Evolutionary conservation across 495 filamentous ascomycete species (phyloP), one percentile per base, ranked within the genome.

Genomic region (Tirmania nivea): DNA sequence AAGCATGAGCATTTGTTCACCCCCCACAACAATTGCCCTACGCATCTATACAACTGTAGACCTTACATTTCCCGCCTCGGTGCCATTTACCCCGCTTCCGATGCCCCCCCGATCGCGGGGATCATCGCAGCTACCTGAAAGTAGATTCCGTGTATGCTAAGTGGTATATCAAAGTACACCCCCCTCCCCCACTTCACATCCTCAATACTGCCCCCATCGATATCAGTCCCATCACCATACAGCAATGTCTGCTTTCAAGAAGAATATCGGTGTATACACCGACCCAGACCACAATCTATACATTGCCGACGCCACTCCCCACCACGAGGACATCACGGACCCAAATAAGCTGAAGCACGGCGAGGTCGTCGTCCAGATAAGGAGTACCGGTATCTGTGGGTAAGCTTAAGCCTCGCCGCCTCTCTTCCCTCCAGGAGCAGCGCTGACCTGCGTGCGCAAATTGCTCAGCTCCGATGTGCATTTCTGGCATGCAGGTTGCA

Each of bases 181-280:
- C 25, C 25, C 25, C 25, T 31, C 25, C 7, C 25, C 25, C 25
- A 31, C 25, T 31, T 31, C 25, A 31, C 7, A 31, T 31, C 7
- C 25, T 31, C 25, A 31, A 31, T 31, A 31, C 7, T 7, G 3
- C 4, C 7, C 25, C 25, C 25, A 25, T 25, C 5, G 25, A 25
- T 25, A 5, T 31, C 25, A 5, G 25, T 31, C 7, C 1, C 2
- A 31, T 31, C 25, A 31, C 7, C 25, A 31, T 31, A 31, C 2
- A 31, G 7, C 7, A 31, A 31, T 31, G 25, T 7, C 25, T 31
- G 25, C 25, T 31, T 31, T 62, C 21, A 93, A 92, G 73, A 65
- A 84, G 54, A 96, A 94, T 69, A 88, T 96, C 60, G 89, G 84
- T 60, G 86, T 94, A 51, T 96, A 81, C 73, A 96, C 88, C 50